Evolutionary conservation across 768 basidiomycete species (phyloP).

Genomic region (Zangia roseola): DNA sequence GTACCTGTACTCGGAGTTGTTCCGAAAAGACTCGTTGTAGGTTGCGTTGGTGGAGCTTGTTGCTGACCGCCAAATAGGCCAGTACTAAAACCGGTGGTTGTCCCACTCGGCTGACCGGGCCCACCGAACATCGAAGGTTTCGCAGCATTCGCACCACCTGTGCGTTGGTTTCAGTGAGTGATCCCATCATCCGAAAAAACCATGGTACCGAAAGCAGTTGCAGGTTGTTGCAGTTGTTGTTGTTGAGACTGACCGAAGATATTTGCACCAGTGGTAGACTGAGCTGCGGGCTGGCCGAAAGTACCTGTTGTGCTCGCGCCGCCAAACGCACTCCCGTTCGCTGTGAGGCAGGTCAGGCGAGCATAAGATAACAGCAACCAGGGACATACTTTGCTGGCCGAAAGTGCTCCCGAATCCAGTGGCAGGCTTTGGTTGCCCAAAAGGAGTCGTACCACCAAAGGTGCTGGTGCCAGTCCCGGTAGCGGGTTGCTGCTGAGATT

Average conservation of each 20-base stretch:
- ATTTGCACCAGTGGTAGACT: constrained; percentile 19
- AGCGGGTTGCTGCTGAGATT: constrained; percentile 37
- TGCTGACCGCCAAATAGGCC: constrained; percentile 29
- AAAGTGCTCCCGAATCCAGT: constrained; percentile 30
- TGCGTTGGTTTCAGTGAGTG: not conserved
- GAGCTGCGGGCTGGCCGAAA: constrained; percentile 31
- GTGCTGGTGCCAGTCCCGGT: constrained; percentile 29
- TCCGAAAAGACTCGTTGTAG: constrained; percentile 32
- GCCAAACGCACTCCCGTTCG: constrained; percentile 24
- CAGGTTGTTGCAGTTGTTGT: constrained; percentile 34
- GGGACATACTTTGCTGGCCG: constrained; percentile 23
- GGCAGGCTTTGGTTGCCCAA: constrained; percentile 34
- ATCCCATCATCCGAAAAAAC: constrained; percentile 18
- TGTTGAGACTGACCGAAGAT: constrained; percentile 40
- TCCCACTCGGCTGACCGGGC: constrained; percentile 38
- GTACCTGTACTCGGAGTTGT: constrained; percentile 17
- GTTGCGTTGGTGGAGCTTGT: constrained; percentile 24
- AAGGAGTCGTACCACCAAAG: constrained; percentile 34
- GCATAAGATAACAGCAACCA: not conserved
- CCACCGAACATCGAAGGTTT: constrained; percentile 54
- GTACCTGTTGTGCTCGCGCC: constrained; percentile 16
- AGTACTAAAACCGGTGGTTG: constrained; percentile 37
- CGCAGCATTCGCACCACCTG: constrained; percentile 34
- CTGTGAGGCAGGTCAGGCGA: constrained; percentile 4
- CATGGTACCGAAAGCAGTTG: constrained; percentile 42